phyloP scores from a whole-genome alignment of 225 moss, liverwort and hornwort species.

The Pseudoscleropodium purum region DNA sequence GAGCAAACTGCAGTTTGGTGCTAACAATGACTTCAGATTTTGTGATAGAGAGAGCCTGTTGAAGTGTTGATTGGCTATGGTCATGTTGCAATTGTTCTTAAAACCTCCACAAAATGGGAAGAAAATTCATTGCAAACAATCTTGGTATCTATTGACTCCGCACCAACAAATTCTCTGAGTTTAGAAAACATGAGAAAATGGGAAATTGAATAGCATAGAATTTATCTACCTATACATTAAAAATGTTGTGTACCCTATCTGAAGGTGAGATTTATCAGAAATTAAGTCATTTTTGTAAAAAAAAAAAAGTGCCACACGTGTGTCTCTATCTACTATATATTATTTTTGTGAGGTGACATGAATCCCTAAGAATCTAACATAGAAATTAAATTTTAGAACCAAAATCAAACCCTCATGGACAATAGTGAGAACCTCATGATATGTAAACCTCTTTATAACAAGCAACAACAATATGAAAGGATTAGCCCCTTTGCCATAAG shows the following conservation, averaged over 20 bases:
- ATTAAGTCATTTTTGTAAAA: too few species aligned
- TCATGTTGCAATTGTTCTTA: not conserved
- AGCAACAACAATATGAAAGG: not conserved
- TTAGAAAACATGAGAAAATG: not conserved
- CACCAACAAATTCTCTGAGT: not conserved
- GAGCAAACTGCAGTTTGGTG: not conserved
- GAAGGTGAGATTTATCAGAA: too few species aligned
- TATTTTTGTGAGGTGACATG: too few species aligned
- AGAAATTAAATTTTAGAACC: too few species aligned
- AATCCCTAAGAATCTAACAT: too few species aligned
- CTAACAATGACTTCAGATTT: not conserved
- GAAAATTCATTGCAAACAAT: not conserved
- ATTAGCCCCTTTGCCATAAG: not conserved
- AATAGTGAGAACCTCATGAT: not conserved
- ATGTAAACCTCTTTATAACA: not conserved
- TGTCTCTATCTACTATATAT: too few species aligned
- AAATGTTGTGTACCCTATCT: not conserved
- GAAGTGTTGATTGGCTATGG: not conserved
- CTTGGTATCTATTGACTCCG: rapidly evolving
- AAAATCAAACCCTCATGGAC: too few species aligned
- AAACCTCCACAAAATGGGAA: not conserved
- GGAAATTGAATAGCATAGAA: not conserved
- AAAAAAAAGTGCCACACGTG: too few species aligned
- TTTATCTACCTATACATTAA: not conserved
- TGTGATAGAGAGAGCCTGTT: not conserved